Conservation (phyloP, 2,329 filamentous ascomycete species). For the Penicillium sp. region DNA sequence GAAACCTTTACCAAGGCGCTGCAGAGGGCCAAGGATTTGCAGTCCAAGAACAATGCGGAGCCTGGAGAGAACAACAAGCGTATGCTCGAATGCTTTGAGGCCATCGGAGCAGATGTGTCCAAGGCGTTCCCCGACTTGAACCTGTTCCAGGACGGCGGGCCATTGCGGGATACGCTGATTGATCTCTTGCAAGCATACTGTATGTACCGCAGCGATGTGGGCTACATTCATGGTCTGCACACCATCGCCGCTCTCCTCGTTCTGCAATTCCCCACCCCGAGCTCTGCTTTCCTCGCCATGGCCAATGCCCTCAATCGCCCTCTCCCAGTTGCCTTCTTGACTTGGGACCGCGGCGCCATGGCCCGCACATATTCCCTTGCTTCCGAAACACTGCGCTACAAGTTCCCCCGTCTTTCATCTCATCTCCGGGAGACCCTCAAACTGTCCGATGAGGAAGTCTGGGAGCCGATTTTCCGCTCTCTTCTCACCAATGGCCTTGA, state of each 20-base stretch:
- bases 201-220: constrained; percentile 64
- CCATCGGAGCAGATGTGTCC: constrained; percentile 56
- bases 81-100: constrained; percentile 54
- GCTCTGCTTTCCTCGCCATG: constrained; percentile 59
- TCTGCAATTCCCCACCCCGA: constrained; percentile 55
- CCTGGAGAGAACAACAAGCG: constrained; percentile 45
- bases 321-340: constrained; percentile 62
- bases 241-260: constrained; percentile 61
- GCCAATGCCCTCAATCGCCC: constrained; percentile 64
- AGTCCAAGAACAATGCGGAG: constrained; percentile 46
- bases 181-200: constrained; percentile 64
- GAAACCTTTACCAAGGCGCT: constrained; percentile 60
- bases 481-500: constrained; percentile 55
- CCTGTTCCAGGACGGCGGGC: constrained; percentile 57
- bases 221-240: constrained; percentile 61
- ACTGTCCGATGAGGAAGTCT: constrained; percentile 47
- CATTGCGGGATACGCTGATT: constrained; percentile 57
- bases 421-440: constrained; percentile 51
- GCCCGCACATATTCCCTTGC: constrained; percentile 58
- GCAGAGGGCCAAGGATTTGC: constrained; percentile 54
- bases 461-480: constrained; percentile 57
- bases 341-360: constrained; percentile 58
- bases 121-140: constrained; percentile 60
- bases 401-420: constrained; percentile 56
- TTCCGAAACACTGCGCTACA: constrained; percentile 59